These are phyloP conservation scores for Cercospora sesami DNA, from an alignment of 2,329 filamentous ascomycete genomes.

Conservation along the genomic window DNA sequence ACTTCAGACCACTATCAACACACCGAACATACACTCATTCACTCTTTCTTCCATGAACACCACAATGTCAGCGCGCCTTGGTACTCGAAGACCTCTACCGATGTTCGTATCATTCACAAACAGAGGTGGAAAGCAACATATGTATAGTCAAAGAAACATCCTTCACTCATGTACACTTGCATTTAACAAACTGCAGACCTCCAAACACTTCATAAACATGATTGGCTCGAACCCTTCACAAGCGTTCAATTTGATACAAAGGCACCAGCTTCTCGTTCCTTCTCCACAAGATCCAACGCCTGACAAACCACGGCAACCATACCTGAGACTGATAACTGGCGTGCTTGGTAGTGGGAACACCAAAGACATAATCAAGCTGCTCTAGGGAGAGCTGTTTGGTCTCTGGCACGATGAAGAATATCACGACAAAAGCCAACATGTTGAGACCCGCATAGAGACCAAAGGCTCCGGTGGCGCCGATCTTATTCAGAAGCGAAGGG, in stretches of 20 bases:
- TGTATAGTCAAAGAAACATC: background rate
- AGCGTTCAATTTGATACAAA: constrained; percentile 7
- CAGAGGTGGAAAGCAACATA: background rate
- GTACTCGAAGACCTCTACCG: too few species aligned
- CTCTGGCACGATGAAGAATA: constrained; percentile 58
- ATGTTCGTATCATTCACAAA: background rate
- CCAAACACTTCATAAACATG: background rate
- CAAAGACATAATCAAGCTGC: constrained; percentile 52
- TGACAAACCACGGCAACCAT: constrained; percentile 17
- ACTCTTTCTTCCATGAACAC: background rate
- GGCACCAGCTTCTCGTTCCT: constrained; percentile 2
- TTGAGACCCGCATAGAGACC: constrained; percentile 63
- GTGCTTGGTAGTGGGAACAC: constrained; percentile 12
- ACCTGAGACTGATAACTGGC: constrained; percentile 11
- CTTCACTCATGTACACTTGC: background rate
- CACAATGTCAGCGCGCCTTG: too few species aligned
- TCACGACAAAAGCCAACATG: constrained; percentile 60
- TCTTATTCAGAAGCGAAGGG: constrained; percentile 48
- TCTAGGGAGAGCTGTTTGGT: constrained; percentile 50
- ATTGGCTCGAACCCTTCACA: background rate
- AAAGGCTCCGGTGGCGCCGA: constrained; percentile 58
- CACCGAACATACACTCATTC: background rate
- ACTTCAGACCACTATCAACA: background rate
- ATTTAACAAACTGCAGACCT: background rate
- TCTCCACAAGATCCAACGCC: constrained; percentile 15